Evolutionary conservation across 441 rosid species (phyloP).

Genomic region (Bocquillonia castaneifolia): DNA sequence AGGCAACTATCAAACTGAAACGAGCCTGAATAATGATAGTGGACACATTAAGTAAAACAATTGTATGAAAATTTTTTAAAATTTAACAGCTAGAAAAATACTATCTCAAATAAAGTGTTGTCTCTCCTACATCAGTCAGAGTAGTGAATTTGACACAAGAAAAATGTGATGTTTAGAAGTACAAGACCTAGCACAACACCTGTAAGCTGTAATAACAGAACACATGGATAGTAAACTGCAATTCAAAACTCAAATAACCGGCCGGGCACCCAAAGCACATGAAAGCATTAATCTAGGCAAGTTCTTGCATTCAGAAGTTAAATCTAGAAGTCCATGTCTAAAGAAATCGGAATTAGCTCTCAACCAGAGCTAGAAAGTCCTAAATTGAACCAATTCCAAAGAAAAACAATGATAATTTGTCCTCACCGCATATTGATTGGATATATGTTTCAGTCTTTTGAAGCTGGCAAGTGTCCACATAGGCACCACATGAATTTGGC

Average conservation of each 20-base stretch:
- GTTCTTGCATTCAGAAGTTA: no score
- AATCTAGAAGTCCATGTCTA: background rate
- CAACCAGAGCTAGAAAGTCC: background rate
- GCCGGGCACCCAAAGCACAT: no score
- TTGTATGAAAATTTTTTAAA: background rate
- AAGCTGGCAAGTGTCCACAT: constrained; percentile 99
- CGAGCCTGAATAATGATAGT: constrained; percentile 44
- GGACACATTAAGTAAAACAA: background rate
- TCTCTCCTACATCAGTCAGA: background rate
- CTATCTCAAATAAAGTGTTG: background rate
- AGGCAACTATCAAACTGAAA: constrained; percentile 78
- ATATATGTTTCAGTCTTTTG: constrained; percentile 73
- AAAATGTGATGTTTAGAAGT: no score
- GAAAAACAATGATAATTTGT: background rate
- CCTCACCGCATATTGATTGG: constrained; percentile 73
- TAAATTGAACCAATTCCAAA: background rate
- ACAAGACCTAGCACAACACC: background rate
- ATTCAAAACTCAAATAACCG: no score
- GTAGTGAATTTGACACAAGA: background rate
- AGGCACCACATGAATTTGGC: constrained; percentile 90
- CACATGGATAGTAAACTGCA: background rate
- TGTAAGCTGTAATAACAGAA: background rate
- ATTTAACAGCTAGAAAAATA: background rate
- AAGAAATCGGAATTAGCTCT: background rate
- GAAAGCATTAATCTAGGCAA: no score